Evolutionary conservation across 2,329 filamentous ascomycete genomes (phyloP), one percentile per base, ranked within the genome.

Genomic region (Aspergillus flavus): DNA sequence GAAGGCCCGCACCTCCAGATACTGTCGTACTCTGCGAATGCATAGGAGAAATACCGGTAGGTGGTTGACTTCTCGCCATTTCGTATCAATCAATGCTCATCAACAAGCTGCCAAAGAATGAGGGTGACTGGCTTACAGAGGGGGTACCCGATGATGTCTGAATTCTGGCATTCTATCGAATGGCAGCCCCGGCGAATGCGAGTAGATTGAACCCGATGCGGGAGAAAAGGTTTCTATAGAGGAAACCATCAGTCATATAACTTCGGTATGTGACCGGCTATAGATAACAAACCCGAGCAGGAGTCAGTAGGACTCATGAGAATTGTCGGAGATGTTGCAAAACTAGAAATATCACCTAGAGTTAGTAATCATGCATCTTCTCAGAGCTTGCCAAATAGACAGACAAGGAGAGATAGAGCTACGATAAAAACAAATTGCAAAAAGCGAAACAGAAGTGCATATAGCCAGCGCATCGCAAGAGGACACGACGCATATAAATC

Each of bases 241-340:
- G 58, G 54, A 59, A 65, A 50, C 65, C 67, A 64, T 69, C 65
- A 63, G 66, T 77, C 57, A 63, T 60, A 58, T 41, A 23, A 41
- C 26, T 41, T 48, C 32, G 32, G 36, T 30, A 30, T 41, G 43
- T 53, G 55, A 45, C 48, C 36, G 45, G 41, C 32, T 30, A 43
- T 21, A 45, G 45, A 36, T 43, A 58, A 82, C 67, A 82, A 86
- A 71, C 84, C 85, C 61, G 82, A 83, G 61, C 82, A 84, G 64
- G 85, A 85, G 76, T 87, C 85, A 59, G 78, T 72, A 58, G 80
- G 78, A 68, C 78, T 81, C 75, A 81, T 77, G 64, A 85, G 82
- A 69, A 85, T 81, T 68, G 81, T 80, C 72, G 81, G 76, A 64
- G 78, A 79, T 66, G 80, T 71, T 65, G 82, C 80, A 74, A 84